Evolutionary conservation across 2,329 filamentous ascomycete species (phyloP).

Genomic region (Aspergillus sp.): DNA sequence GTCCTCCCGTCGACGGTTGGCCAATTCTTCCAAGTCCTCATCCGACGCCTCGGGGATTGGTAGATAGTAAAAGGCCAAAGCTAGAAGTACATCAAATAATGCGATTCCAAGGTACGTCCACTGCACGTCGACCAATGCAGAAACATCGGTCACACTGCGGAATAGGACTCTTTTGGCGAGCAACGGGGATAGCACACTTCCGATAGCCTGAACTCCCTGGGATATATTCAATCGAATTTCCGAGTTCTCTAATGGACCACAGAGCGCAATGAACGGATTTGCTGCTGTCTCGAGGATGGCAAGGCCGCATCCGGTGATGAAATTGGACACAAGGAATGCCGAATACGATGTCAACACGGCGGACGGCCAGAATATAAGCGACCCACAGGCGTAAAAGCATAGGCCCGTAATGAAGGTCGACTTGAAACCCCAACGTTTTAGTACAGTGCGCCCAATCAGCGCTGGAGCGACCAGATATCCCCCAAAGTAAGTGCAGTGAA

Average conservation of each 20-base stretch:
- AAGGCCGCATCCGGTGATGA: constrained; percentile 61
- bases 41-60: constrained; percentile 63
- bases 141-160: constrained; percentile 47
- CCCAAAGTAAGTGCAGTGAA: constrained; percentile 61
- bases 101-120: constrained; percentile 66
- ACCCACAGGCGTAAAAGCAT: constrained; percentile 62
- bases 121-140: constrained; percentile 59
- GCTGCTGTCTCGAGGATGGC: constrained; percentile 61
- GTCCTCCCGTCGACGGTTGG: constrained; percentile 51
- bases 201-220: constrained; percentile 62
- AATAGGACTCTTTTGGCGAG: constrained; percentile 61
- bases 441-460: constrained; percentile 54
- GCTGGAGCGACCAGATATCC: constrained; percentile 60
- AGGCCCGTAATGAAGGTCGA: constrained; percentile 61
- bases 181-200: constrained; percentile 59
- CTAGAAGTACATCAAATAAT: constrained; percentile 59
- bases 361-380: constrained; percentile 64
- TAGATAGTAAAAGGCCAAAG: constrained; percentile 61
- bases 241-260: constrained; percentile 60
- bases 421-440: constrained; percentile 63
- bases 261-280: constrained; percentile 63
- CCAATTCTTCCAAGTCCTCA: constrained; percentile 57
- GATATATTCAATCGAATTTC: constrained; percentile 62
- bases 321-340: constrained; percentile 62
- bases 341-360: constrained; percentile 62